phyloP scores from a whole-genome alignment of 2,329 filamentous ascomycete genomes.

The Sclerotinia trifoliorum region DNA sequence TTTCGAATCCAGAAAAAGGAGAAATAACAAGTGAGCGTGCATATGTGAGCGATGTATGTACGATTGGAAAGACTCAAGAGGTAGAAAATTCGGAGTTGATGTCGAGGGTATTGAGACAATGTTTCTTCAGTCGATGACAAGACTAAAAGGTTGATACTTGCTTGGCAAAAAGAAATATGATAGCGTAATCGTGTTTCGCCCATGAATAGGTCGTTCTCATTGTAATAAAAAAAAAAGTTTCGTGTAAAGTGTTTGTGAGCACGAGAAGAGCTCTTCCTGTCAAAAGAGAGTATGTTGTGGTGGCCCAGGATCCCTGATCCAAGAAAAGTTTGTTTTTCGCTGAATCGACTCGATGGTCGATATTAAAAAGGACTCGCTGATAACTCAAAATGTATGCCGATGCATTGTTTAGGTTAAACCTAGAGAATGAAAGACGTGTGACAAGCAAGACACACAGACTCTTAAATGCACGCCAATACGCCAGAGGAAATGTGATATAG shows the following conservation, averaged over 20 bases:
- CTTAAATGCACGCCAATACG: slow-evolving; percentile 34
- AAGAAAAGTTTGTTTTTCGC: slow-evolving; percentile 32
- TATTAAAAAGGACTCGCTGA: slow-evolving; percentile 25
- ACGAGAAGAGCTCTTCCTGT: slow-evolving; percentile 24
- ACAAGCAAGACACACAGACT: neutral
- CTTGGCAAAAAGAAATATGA: slow-evolving; percentile 14
- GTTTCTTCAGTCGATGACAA: slow-evolving; percentile 2
- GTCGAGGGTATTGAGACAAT: slow-evolving; percentile 6
- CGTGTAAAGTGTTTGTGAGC: slow-evolving; percentile 25
- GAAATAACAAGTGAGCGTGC: slow-evolving; percentile 2
- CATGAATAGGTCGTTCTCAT: slow-evolving; percentile 4
- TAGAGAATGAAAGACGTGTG: slow-evolving; percentile 4
- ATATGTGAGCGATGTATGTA: slow-evolving; percentile 8
- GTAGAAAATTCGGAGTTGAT: slow-evolving; percentile 9
- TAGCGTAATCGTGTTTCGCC: slow-evolving; percentile 10
- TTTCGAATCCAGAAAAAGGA: slow-evolving; percentile 3
- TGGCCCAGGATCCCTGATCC: slow-evolving; percentile 39
- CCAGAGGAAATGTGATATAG: slow-evolving; percentile 33
- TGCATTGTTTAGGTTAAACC: slow-evolving; percentile 27
- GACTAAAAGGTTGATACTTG: neutral
- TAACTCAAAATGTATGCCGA: slow-evolving; percentile 37
- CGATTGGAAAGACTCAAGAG: slow-evolving; percentile 1
- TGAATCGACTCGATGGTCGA: slow-evolving; percentile 27
- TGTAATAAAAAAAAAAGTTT: slow-evolving; percentile 23
- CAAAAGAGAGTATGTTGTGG: slow-evolving; percentile 31